Percentiles rank a stretch among this genome's conserved stretches.
Evolutionary conservation across 2,329 filamentous ascomycete species (phyloP).

Genomic region (Monosporascus sp.): DNA sequence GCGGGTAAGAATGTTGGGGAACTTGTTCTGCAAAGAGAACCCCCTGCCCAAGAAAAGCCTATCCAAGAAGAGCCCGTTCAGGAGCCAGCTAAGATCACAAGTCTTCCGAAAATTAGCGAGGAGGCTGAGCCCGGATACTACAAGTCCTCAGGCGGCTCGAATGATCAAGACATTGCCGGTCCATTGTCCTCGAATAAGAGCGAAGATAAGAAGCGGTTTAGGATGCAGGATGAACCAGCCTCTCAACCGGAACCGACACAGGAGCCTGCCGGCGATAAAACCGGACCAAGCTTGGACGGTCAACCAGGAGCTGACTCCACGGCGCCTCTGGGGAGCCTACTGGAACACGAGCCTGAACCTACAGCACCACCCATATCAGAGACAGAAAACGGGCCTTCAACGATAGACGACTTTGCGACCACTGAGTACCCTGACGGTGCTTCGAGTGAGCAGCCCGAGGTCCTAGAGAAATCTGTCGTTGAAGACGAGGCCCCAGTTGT

Average conservation of each 20-base stretch:
- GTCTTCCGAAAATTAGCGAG: conserved; percentile 4
- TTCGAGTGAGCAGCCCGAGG: neutral
- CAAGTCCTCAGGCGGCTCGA: conserved; percentile 3
- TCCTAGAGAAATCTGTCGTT: neutral
- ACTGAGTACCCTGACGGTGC: neutral
- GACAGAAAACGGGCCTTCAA: conserved; percentile 9
- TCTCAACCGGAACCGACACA: conserved; percentile 2
- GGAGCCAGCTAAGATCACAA: neutral
- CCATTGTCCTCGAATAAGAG: conserved; percentile 22
- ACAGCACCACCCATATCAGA: conserved; percentile 4
- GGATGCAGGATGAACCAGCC: neutral
- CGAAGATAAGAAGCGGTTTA: conserved; percentile 24
- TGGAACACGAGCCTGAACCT: conserved; percentile 11
- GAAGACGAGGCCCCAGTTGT: conserved; percentile 2
- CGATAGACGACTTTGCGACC: conserved; percentile 1
- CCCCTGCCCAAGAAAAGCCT: conserved; percentile 1
- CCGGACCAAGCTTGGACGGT: neutral
- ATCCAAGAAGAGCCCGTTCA: conserved; percentile 4
- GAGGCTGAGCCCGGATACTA: conserved; percentile 4
- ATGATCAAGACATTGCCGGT: conserved; percentile 13
- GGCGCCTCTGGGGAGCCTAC: conserved; percentile 1
- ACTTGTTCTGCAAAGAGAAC: neutral
- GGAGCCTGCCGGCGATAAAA: neutral
- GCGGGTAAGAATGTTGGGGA: conserved; percentile 7
- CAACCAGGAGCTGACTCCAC: neutral